A percentile compares a stretch with the other conserved stretches of the same genome.
Evolutionary conservation across 2,329 filamentous ascomycete species (phyloP).

Genomic region (Colletotrichum sp.): DNA sequence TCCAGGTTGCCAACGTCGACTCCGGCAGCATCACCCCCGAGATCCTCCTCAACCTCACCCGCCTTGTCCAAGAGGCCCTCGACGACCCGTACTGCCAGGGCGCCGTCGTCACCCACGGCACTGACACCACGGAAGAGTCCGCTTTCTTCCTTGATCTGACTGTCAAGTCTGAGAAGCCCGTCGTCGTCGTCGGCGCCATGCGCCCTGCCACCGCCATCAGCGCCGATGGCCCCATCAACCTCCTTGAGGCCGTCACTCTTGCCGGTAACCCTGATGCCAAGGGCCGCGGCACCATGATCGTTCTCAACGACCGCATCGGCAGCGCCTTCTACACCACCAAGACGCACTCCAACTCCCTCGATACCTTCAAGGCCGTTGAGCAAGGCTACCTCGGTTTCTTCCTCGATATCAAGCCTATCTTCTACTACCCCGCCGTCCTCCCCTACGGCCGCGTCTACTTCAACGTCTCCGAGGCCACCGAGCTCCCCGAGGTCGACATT

Average conservation of each 20-base stretch:
- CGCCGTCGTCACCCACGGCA: slow-evolving; percentile 68
- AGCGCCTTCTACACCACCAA: slow-evolving; percentile 65
- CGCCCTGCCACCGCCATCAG: slow-evolving; percentile 66
- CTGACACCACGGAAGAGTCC: slow-evolving; percentile 68
- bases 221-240: slow-evolving; percentile 68
- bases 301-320: slow-evolving; percentile 55
- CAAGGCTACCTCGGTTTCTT: slow-evolving; percentile 63
- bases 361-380: slow-evolving; percentile 66
- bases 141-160: slow-evolving; percentile 68
- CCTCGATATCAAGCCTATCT: slow-evolving; percentile 62
- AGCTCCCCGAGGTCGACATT: slow-evolving; percentile 60
- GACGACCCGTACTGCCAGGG: slow-evolving; percentile 46
- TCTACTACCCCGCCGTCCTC: slow-evolving; percentile 60
- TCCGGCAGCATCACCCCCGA: slow-evolving; percentile 52
- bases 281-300: slow-evolving; percentile 62
- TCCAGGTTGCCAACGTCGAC: slow-evolving; percentile 56
- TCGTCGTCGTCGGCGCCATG: slow-evolving; percentile 68
- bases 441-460: slow-evolving; percentile 53
- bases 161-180: slow-evolving; percentile 60
- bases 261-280: slow-evolving; percentile 50
- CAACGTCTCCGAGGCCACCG: slow-evolving; percentile 37
- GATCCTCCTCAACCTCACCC: slow-evolving; percentile 52
- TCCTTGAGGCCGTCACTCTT: slow-evolving; percentile 64
- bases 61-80: slow-evolving; percentile 53
- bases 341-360: slow-evolving; percentile 66